These are phyloP conservation scores for Trichoderma simmonsii DNA, from an alignment of 2,329 filamentous ascomycete species.

Conservation along the genomic window DNA sequence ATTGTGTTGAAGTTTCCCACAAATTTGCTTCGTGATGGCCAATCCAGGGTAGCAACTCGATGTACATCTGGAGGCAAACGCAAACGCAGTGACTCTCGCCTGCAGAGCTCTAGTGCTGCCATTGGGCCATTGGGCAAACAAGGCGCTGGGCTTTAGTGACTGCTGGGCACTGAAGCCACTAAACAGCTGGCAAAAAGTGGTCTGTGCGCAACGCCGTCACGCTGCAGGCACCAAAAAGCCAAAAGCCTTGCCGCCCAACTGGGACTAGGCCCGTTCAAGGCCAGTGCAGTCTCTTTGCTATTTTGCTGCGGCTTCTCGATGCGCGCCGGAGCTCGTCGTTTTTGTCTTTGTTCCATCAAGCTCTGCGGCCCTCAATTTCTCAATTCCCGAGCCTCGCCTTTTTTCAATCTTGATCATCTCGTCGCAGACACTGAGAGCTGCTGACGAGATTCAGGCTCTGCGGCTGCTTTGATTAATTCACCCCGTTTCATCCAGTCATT, in stretches of 20 bases:
- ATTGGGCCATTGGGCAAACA: neutral
- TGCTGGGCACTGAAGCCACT: neutral
- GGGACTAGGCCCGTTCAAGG: neutral
- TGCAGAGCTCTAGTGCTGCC: neutral
- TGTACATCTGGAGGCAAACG: neutral
- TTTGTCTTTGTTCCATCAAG: neutral
- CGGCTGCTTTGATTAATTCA: neutral
- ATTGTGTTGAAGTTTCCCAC: neutral
- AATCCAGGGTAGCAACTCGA: neutral
- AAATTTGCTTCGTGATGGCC: neutral
- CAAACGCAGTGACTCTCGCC: neutral
- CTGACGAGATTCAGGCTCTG: neutral
- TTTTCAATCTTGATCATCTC: neutral
- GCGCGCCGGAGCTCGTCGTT: slow-evolving; percentile 14
- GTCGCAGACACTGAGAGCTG: neutral
- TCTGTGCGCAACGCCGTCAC: neutral
- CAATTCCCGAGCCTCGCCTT: neutral
- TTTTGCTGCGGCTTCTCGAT: slow-evolving; percentile 6
- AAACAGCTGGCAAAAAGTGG: slow-evolving; percentile 7
- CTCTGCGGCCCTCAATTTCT: neutral
- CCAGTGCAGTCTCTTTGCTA: neutral
- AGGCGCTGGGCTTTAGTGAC: neutral
- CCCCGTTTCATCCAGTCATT: neutral
- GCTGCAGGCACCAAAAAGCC: slow-evolving; percentile 4
- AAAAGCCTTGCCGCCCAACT: slow-evolving; percentile 11